Base-by-base conservation (phyloP, 116 monocot genomes). In the Cymodocea nodosa region DNA sequence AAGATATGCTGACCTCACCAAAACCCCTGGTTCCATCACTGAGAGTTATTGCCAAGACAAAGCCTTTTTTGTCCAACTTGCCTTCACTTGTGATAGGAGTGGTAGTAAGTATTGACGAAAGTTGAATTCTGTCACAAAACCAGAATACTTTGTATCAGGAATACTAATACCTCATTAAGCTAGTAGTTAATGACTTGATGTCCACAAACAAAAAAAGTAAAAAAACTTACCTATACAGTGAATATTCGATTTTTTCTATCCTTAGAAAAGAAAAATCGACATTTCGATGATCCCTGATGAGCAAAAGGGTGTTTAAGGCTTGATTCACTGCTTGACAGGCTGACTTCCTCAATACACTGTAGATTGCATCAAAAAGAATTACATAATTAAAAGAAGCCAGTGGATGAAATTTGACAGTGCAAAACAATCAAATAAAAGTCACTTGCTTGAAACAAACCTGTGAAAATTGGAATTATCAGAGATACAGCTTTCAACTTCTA, bases 401-500 rank as follows among this genome's bases (percentile, higher is more conserved):
- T 20, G 23, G 20, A 23, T 56, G 17, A 60, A 61, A 68, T 24
- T 60, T 49, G 18, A 64, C 35, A 36, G 36, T 9, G 19, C 19
- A 12, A 65, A 5, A 30, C 56, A 54, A 67, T 34, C 50, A 2
- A 70, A 48, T 4, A 24, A 39, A 25, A n/a, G 65, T 11, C 20
- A 34, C 13, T 51, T 18, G 13, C 8, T 30, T 25, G 0, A 55
- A 10, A 23, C 67, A 74, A 68, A 90, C 95, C 95, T 78, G 70
- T 97, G 97, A 76, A 87, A 97, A 73, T 57, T 71, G 3, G 84
- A 71, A 80, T 97, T 97, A 70, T 78, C 76, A 44, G 40, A 63
- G 78, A 91, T 91, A 78, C 60, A 76, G 67, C 88, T 97, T 63
- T 83, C 83, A 71, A 88, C 84, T 81, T 97, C 97, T 68, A 97